Evolutionary conservation across 2,329 filamentous ascomycete genomes (phyloP).

Genomic region (Pseudogymnoascus sp.): DNA sequence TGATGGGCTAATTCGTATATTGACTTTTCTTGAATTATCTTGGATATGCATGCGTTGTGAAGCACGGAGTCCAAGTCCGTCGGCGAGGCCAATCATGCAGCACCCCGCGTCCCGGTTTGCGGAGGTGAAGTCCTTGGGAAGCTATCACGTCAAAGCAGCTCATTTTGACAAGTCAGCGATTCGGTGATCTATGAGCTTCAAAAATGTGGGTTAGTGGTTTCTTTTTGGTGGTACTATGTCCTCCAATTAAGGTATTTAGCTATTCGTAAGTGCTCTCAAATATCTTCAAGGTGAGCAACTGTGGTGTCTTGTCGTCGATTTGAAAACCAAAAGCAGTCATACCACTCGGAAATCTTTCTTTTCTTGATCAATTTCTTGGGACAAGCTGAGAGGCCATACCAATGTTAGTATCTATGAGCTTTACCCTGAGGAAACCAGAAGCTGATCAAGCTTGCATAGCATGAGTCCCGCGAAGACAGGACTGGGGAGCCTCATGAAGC

Average conservation of each 20-base stretch:
- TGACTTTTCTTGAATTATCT: neutral
- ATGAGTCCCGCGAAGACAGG: neutral
- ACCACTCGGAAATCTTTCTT: neutral
- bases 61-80: constrained; percentile 2
- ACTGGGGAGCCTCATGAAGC: neutral
- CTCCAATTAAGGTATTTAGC: constrained; percentile 1
- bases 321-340: neutral
- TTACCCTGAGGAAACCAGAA: neutral
- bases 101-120: neutral
- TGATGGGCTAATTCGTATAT: neutral
- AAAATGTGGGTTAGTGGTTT: neutral
- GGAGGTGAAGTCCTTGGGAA: neutral
- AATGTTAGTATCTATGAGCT: neutral
- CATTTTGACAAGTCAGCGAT: constrained; percentile 3
- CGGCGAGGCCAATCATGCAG: neutral
- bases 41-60: constrained; percentile 1
- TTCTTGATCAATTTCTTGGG: neutral
- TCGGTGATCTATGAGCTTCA: neutral
- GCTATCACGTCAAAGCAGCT: constrained; percentile 8
- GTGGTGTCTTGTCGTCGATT: neutral
- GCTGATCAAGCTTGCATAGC: neutral
- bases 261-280: neutral
- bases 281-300: neutral
- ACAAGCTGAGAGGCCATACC: neutral
- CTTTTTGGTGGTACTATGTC: neutral